phyloP scores from a whole-genome alignment of 2,329 filamentous ascomycete species.

The Trichoderma sp. region DNA sequence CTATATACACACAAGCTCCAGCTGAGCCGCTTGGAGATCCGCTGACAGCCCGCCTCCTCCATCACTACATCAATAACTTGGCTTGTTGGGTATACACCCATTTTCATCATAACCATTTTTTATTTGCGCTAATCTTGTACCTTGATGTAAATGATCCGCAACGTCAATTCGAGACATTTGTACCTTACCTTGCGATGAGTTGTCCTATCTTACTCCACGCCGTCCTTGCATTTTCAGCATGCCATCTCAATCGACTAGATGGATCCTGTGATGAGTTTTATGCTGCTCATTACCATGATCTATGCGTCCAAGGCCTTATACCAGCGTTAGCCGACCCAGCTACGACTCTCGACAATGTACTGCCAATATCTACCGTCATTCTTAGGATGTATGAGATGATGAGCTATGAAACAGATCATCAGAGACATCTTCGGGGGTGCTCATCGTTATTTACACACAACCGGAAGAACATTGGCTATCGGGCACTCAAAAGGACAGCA shows the following conservation, averaged over 20 bases:
- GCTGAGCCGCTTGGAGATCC: background rate
- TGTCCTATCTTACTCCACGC: background rate
- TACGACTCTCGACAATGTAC: background rate
- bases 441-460: background rate
- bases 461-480: constrained; percentile 1
- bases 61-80: background rate
- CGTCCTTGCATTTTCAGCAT: background rate
- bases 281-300: background rate
- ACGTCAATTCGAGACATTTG: background rate
- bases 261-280: background rate
- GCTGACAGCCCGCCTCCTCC: background rate
- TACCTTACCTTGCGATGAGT: background rate
- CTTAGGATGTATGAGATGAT: constrained; percentile 7
- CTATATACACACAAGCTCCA: background rate
- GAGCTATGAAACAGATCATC: constrained; percentile 1
- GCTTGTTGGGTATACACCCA: background rate
- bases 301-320: background rate
- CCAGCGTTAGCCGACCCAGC: background rate
- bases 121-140: background rate
- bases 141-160: background rate
- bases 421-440: background rate
- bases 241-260: background rate
- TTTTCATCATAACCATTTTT: background rate
- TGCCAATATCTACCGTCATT: background rate
- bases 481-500: background rate